phyloP scores from a whole-genome alignment of 768 basidiomycete genomes.

The Crassisporium funariophilum region DNA sequence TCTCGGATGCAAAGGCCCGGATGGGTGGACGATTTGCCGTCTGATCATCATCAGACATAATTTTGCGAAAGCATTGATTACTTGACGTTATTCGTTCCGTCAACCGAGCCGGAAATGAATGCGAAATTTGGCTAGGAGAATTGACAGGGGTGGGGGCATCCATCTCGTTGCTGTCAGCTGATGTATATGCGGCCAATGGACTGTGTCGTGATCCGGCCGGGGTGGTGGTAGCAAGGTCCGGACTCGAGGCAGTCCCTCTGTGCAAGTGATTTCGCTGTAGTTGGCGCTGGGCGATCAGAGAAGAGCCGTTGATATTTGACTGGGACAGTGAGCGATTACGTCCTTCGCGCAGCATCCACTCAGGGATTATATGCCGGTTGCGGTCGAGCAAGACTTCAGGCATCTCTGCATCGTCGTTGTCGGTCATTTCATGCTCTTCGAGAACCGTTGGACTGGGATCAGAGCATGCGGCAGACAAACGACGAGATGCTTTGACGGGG shows the following conservation, averaged over 20 bases:
- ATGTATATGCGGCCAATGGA: slow-evolving; percentile 43
- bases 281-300: slow-evolving; percentile 36
- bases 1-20: slow-evolving; percentile 44
- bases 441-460: slow-evolving; percentile 20
- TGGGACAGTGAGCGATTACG: slow-evolving; percentile 53
- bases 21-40: slow-evolving; percentile 36
- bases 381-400: slow-evolving; percentile 93
- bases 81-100: slow-evolving; percentile 20
- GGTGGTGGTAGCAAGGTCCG: slow-evolving; percentile 52
- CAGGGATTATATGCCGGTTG: slow-evolving; percentile 94
- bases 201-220: slow-evolving; percentile 34
- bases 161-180: slow-evolving; percentile 36
- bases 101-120: slow-evolving; percentile 32
- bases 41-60: slow-evolving; percentile 34
- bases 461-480: slow-evolving; percentile 16
- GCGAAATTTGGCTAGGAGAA: slow-evolving; percentile 39
- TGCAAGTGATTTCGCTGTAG: slow-evolving; percentile 45
- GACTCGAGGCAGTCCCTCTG: slow-evolving; percentile 67
- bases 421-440: slow-evolving; percentile 42
- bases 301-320: slow-evolving; percentile 42
- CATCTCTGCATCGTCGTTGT: slow-evolving; percentile 77
- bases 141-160: slow-evolving; percentile 55
- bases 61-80: slow-evolving; percentile 10
- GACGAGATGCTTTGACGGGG: slow-evolving; percentile 11
- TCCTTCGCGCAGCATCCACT: slow-evolving; percentile 75